Evolutionary conservation across 495 filamentous ascomycete species (phyloP).

Genomic region (Letharia columbiana): DNA sequence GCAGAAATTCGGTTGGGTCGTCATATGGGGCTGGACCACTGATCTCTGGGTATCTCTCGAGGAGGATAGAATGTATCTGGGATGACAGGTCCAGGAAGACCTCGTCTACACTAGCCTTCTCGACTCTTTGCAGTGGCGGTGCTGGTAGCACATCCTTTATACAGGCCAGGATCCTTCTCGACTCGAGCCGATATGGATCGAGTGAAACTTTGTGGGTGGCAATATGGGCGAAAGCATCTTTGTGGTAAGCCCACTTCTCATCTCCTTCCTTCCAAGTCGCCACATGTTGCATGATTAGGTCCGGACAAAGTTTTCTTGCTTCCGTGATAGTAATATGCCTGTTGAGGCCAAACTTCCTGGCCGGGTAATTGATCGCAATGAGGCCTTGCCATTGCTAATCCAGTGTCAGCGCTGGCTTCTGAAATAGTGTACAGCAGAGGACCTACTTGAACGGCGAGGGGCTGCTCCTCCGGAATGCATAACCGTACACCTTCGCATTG

Average conservation of each 20-base stretch:
- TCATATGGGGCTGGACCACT: slow-evolving; percentile 53
- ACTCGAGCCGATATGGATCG: slow-evolving; percentile 85
- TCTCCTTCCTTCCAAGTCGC: slow-evolving; percentile 93
- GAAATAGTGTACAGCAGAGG: background rate
- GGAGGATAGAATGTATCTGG: slow-evolving; percentile 64
- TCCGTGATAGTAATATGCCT: slow-evolving; percentile 67
- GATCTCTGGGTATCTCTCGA: slow-evolving; percentile 74
- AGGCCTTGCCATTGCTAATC: slow-evolving; percentile 55
- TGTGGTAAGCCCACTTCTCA: slow-evolving; percentile 79
- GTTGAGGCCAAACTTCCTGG: slow-evolving; percentile 67
- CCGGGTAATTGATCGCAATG: slow-evolving; percentile 94
- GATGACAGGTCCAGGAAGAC: slow-evolving; percentile 87
- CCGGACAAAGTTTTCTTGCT: slow-evolving; percentile 81
- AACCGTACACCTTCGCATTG: slow-evolving; percentile 91
- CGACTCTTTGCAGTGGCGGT: slow-evolving; percentile 56
- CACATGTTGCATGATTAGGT: slow-evolving; percentile 81
- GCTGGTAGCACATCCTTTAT: slow-evolving; percentile 67
- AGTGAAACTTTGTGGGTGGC: slow-evolving; percentile 85
- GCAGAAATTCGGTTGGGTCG: slow-evolving; percentile 62
- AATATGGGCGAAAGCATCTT: slow-evolving; percentile 66
- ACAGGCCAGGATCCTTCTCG: slow-evolving; percentile 66
- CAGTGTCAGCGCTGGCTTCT: slow-evolving; percentile 10
- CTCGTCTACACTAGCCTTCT: slow-evolving; percentile 88
- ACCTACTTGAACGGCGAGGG: slow-evolving; percentile 78
- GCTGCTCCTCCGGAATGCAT: slow-evolving; percentile 59